Evolutionary conservation across 2,329 filamentous ascomycete species (phyloP), one percentile per base, ranked within the genome.

Genomic region (Dactylellina parvicollis): DNA sequence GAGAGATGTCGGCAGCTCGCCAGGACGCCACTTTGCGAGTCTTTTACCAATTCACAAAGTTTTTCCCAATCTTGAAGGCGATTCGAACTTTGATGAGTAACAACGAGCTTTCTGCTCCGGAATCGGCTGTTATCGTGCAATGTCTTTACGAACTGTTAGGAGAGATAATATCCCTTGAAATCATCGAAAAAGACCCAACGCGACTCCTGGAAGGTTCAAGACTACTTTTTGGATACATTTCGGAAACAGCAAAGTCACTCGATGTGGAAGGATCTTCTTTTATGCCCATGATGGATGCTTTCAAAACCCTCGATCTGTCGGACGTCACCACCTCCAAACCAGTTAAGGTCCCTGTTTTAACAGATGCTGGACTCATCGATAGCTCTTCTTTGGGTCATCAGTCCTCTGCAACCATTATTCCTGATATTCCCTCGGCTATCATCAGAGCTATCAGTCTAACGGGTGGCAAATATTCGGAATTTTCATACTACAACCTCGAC

Each of bases 191-290:
- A 5, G 74, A 79, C 52, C 36, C 70, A 3, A 38, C 67, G 20
- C 77, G 80, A 10, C 54, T 79, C 2, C 78, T 81, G 20, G 80
- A 81, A 73, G 79, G 79, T 5, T 74, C 79, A 30, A 77, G 80
- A 8, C 75, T 81, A 1, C 75, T 82, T 18, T 79, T 81, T 57
- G 80, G 80, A n/a, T 78, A 81, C 42, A 74, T 81, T 18, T 67
- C 80, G 2, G 79, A 80, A 65, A 81, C 79, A 66, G 79, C 77
- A 26, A 78, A 77, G 34, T 71, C 77, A 24, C 38, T 78, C 8
- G 32, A 61, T 8, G 9, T 52, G 38, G 73, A 75, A n/a, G 54
- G 76, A 2, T 55, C 76, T 4, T 28, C 22, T 16, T 5, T 2
- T 55, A 47, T 54, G 22, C 76, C 78, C 3, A 79, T 79, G 54